These are phyloP conservation scores for Trichophyton equinum DNA, from an alignment of 2,329 filamentous ascomycete genomes.

Conservation along the genomic window DNA sequence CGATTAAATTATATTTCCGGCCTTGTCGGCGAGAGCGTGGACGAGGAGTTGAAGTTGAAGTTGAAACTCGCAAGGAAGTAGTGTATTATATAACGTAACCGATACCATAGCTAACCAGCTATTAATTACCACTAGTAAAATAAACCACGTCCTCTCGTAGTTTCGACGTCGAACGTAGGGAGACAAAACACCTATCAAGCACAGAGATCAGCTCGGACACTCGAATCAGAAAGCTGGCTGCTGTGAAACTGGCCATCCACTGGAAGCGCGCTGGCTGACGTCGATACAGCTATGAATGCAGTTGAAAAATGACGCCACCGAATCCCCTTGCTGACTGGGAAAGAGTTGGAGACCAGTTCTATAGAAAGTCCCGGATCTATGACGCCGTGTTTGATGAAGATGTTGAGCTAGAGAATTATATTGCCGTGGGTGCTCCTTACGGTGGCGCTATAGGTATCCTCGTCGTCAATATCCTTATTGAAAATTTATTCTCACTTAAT, in stretches of 20 bases:
- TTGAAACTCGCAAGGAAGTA: too few relatives aligned
- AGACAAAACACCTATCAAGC: neutral
- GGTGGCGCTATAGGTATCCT: conserved; percentile 75
- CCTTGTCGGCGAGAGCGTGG: too few relatives aligned
- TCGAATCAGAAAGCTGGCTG: neutral
- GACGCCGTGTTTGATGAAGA: conserved; percentile 86
- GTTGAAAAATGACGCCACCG: conserved; percentile 17
- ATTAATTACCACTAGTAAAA: neutral
- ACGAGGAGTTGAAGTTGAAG: too few relatives aligned
- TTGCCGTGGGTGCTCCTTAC: conserved; percentile 82
- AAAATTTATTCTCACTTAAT: neutral
- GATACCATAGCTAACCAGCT: neutral
- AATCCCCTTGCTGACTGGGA: conserved; percentile 86
- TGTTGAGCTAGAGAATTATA: conserved; percentile 87
- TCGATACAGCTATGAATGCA: neutral
- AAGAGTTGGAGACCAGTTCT: conserved; percentile 82
- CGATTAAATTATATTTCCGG: too few relatives aligned
- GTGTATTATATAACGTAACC: neutral
- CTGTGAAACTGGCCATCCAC: neutral
- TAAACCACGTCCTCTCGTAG: neutral
- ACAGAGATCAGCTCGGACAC: neutral
- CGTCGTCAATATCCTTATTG: neutral
- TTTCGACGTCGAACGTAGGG: neutral
- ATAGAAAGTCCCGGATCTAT: conserved; percentile 89
- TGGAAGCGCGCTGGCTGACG: neutral